Conservation (phyloP, 805 yeast species). For the Lipomyces spencermartinsiae region DNA sequence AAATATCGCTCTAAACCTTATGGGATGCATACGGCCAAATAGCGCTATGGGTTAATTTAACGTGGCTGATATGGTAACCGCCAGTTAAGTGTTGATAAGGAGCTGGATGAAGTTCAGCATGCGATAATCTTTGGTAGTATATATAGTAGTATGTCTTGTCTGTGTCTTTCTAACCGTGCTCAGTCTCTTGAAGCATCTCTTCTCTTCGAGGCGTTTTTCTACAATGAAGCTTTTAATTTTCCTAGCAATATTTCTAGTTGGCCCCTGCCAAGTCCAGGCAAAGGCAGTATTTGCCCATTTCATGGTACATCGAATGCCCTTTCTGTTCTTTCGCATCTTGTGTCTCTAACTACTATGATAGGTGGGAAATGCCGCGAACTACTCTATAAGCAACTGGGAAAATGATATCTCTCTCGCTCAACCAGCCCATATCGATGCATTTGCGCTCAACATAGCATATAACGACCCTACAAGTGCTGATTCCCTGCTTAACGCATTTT, state of each 20-base stretch:
- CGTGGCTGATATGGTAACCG: background rate
- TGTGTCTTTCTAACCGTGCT: background rate
- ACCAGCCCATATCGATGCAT: slow-evolving; percentile 4
- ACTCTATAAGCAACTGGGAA: background rate
- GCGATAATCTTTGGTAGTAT: background rate
- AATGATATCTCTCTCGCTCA: background rate
- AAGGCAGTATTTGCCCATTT: slow-evolving; percentile 13
- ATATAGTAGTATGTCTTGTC: background rate
- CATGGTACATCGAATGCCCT: slow-evolving; percentile 4
- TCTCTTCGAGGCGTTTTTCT: background rate
- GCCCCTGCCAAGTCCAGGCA: background rate
- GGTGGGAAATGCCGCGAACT: slow-evolving; percentile 12
- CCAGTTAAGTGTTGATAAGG: background rate
- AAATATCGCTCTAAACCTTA: background rate
- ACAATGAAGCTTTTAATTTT: background rate
- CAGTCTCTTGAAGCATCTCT: background rate
- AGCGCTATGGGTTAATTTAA: background rate
- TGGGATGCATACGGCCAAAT: background rate
- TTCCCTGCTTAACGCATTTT: background rate
- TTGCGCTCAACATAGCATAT: slow-evolving; percentile 9
- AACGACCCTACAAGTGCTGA: background rate
- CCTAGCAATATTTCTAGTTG: background rate
- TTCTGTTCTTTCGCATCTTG: background rate
- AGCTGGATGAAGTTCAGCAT: background rate
- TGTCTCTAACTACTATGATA: slow-evolving; percentile 7